Evolutionary conservation across 2,329 filamentous ascomycete species (phyloP), one percentile per base, ranked within the genome.

Genomic region (Cladophialophora psammophila): DNA sequence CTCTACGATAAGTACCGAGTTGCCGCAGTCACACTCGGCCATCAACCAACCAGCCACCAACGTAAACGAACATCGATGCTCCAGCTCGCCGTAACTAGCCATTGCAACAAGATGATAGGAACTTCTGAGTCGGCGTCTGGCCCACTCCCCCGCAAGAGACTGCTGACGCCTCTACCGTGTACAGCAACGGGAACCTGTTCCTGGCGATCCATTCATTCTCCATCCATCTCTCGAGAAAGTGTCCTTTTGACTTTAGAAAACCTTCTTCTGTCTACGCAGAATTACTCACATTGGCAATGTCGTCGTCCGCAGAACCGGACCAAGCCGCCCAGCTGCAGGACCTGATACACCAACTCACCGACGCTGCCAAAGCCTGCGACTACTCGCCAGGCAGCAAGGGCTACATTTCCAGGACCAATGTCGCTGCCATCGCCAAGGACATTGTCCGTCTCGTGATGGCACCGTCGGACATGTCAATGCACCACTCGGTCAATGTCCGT

Each of bases 391-490:
- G 60, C 18, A 48, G 38, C 18, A 32, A 50, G 12, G 65, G 60
- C 45, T 63, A 62, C 40, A 45, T 59, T 15, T 40, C 58, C 18
- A 40, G 65, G 45, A 60, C 60, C 15, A 63, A 53, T 42, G 59
- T 67, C n/a, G 54, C 59, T n/a, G 53, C 38, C n/a, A 54, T 62
- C 4, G 65, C 65, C 18, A 61, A 63, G 35, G 65, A 67, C 18
- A 57, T 67, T 34, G 59, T 67, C 18, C 60, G 60, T n/a, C 53
- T 61, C 32, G 45, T 67, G 65, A 67, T 62, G 58, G 65, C 58
- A 10, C 65, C 65, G 35, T 52, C 38, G 15, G 60, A 67, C 18
- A 63, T 67, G 65, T 54, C 60, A 10, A 60, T 63, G 60, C 58
- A 62, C 36, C 65, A 67, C 50, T 52, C 59, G 20, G 60, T 57